A percentile compares a stretch with the other conserved stretches of the same genome.
These are phyloP conservation scores for Forsythia suspensa DNA, from an alignment of 257 asterid genomes.

Conservation along the genomic window DNA sequence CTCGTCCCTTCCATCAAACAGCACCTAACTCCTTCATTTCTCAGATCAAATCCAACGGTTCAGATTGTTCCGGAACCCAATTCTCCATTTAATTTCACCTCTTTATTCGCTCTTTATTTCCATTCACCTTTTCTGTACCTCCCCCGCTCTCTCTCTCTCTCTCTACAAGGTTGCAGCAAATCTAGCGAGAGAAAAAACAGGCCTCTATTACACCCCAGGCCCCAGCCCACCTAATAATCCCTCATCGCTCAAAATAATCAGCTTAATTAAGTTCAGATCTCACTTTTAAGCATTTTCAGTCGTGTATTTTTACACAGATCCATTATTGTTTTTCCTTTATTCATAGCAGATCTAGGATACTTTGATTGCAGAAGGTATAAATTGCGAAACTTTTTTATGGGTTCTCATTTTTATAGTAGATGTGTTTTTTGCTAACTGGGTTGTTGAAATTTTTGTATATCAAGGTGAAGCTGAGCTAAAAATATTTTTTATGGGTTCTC, in stretches of 20 bases:
- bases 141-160: conserved; percentile 9
- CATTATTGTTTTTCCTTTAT: not conserved
- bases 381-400: not conserved
- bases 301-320: conserved; percentile 10
- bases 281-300: not conserved
- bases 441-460: not conserved
- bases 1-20: not conserved
- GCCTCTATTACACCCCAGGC: not conserved
- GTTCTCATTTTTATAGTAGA: not conserved
- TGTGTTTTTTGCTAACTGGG: not conserved
- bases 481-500: not conserved
- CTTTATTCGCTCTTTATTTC: conserved; percentile 11
- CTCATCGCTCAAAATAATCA: not conserved
- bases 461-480: not conserved
- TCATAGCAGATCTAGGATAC: conserved; percentile 17
- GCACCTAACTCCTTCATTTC: conserved; percentile 2
- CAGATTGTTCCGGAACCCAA: conserved; percentile 46
- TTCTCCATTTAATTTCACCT: conserved; percentile 40
- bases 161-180: conserved; percentile 41
- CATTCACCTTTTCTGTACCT: not conserved
- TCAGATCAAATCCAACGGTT: conserved; percentile 45
- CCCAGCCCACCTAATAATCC: not conserved
- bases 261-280: conserved; percentile 7
- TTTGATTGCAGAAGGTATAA: conserved; percentile 24
- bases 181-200: conserved; percentile 35